Conservation (phyloP, 2,329 filamentous ascomycete genomes). For the Aspergillus sp. region DNA sequence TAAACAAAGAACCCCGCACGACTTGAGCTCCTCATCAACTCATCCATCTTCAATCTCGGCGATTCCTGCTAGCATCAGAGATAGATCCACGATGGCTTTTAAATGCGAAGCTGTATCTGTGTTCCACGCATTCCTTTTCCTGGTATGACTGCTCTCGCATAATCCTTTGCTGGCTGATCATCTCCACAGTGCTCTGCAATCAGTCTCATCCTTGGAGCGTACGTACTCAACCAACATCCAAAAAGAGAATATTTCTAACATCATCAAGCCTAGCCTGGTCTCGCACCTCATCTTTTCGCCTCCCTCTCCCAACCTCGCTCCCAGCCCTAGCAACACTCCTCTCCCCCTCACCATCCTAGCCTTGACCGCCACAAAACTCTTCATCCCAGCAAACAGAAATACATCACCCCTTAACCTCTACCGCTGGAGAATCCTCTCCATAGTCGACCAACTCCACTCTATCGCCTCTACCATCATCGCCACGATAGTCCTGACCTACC, state of each 20-base stretch:
- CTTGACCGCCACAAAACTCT: constrained; percentile 4
- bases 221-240: too few relatives aligned
- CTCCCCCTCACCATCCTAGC: constrained; percentile 5
- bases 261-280: constrained; percentile 24
- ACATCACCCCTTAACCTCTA: neutral
- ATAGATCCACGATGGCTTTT: too few relatives aligned
- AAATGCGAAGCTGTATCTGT: too few relatives aligned
- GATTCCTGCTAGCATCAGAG: too few relatives aligned
- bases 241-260: constrained; percentile 41
- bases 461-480: constrained; percentile 23
- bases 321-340: constrained; percentile 18
- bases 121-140: too few relatives aligned
- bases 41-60: too few relatives aligned
- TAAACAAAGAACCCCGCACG: too few relatives aligned
- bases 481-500: constrained; percentile 24
- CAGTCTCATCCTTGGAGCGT: too few relatives aligned
- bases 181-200: too few relatives aligned
- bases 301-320: constrained; percentile 21
- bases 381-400: neutral
- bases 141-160: too few relatives aligned
- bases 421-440: constrained; percentile 2
- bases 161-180: too few relatives aligned
- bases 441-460: constrained; percentile 15
- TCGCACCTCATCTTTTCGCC: constrained; percentile 14
- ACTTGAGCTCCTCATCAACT: too few relatives aligned